These are phyloP conservation scores for Fusarium pininemorale DNA, from an alignment of 2,329 filamentous ascomycete genomes.

Conservation along the genomic window DNA sequence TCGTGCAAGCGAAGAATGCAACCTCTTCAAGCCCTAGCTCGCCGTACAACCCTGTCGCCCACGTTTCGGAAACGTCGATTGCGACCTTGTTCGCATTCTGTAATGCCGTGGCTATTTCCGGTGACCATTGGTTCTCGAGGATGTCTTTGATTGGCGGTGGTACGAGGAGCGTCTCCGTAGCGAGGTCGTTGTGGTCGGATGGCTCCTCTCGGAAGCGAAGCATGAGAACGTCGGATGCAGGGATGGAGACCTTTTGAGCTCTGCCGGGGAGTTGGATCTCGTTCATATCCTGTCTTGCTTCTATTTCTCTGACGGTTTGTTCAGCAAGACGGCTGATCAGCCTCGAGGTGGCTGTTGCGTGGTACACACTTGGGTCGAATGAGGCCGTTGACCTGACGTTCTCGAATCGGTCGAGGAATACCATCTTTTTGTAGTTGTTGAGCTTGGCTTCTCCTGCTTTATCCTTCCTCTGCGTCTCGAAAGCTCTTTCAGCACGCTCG, in stretches of 20 bases:
- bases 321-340: constrained; percentile 17
- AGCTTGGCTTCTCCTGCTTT: background rate
- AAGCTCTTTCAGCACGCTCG: constrained; percentile 17
- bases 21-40: constrained; percentile 42
- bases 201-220: constrained; percentile 39
- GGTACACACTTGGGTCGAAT: constrained; percentile 35
- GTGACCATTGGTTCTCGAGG: constrained; percentile 43
- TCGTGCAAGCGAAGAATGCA: constrained; percentile 42
- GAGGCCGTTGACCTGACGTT: background rate
- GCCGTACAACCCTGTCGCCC: constrained; percentile 32
- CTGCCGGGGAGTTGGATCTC: constrained; percentile 41
- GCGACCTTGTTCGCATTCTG: constrained; percentile 39
- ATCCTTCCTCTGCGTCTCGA: background rate
- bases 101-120: constrained; percentile 41
- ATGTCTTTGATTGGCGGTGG: constrained; percentile 39
- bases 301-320: background rate
- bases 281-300: constrained; percentile 16
- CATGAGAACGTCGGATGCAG: constrained; percentile 43
- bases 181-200: constrained; percentile 7
- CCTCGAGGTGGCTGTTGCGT: background rate
- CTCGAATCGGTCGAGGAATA: constrained; percentile 33
- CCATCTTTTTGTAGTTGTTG: constrained; percentile 25
- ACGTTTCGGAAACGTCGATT: constrained; percentile 43
- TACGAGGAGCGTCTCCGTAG: constrained; percentile 22
- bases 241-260: constrained; percentile 33